Evolutionary conservation across 768 basidiomycete genomes (phyloP).

Genomic region (Hortiboletus campestris): DNA sequence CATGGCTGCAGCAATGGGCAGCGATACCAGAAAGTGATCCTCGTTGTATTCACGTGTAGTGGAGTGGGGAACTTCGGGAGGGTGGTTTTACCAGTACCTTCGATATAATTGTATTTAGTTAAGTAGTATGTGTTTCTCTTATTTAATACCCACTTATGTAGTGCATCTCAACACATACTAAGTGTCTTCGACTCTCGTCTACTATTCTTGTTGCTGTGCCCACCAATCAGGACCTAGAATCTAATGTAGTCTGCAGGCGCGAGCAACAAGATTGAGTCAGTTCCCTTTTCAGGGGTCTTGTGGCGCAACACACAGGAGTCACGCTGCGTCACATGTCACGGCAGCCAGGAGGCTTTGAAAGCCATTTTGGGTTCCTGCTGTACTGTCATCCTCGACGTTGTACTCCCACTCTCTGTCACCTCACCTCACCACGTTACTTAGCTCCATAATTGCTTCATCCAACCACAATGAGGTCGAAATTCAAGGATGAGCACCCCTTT

Average conservation of each 20-base stretch:
- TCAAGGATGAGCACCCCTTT: slow-evolving; percentile 99
- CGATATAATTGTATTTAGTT: no score
- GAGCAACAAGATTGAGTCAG: neutral
- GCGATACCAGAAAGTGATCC: slow-evolving; percentile 16
- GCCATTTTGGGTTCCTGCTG: slow-evolving; percentile 23
- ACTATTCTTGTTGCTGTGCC: neutral
- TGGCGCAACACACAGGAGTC: slow-evolving; percentile 22
- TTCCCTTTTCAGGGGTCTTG: slow-evolving; percentile 19
- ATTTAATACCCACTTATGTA: no score
- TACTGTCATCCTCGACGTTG: slow-evolving; percentile 25
- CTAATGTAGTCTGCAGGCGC: neutral
- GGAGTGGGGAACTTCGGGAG: neutral
- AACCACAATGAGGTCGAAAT: slow-evolving; percentile 81
- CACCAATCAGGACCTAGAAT: neutral
- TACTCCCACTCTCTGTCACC: slow-evolving; percentile 6
- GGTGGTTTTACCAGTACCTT: neutral
- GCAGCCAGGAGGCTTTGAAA: slow-evolving; percentile 32
- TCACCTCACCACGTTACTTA: slow-evolving; percentile 2
- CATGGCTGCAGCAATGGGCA: slow-evolving; percentile 68
- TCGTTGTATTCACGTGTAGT: neutral
- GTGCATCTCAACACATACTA: no score
- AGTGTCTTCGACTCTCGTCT: neutral
- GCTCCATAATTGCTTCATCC: neutral
- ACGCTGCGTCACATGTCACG: slow-evolving; percentile 34
- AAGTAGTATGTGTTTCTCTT: neutral